phyloP scores from a whole-genome alignment of 2,329 filamentous ascomycete genomes.

The Knufia fluminis region DNA sequence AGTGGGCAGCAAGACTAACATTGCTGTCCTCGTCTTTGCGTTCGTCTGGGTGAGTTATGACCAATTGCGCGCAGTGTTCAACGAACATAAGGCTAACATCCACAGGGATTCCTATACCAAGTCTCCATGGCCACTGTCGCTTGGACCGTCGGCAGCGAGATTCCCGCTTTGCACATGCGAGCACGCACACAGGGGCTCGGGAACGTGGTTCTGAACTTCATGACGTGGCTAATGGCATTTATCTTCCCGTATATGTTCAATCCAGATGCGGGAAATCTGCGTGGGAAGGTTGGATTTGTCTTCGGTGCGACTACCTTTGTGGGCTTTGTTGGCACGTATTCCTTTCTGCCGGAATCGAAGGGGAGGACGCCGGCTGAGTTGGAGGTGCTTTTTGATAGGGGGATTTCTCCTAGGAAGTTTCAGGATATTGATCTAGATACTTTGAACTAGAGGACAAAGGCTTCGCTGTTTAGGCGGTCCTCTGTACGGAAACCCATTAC shows the following conservation, averaged over 20 bases:
- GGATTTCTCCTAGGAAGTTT: no score
- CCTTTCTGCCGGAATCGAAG: conserved; percentile 6
- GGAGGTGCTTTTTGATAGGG: background rate
- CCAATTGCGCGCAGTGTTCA: background rate
- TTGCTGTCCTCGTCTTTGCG: background rate
- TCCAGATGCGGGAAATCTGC: conserved; percentile 14
- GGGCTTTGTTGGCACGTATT: background rate
- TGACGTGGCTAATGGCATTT: conserved; percentile 12
- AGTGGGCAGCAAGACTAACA: background rate
- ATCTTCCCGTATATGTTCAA: conserved; percentile 18
- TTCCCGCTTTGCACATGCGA: background rate
- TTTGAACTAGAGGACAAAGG: no score
- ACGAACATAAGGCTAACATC: background rate
- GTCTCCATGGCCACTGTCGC: conserved; percentile 1
- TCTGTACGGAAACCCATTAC: no score
- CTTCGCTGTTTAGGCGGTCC: no score
- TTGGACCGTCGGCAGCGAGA: conserved; percentile 1
- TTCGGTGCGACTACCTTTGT: conserved; percentile 5
- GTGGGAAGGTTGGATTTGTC: conserved; percentile 15
- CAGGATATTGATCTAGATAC: no score
- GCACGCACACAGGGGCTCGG: background rate
- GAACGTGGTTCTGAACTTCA: background rate
- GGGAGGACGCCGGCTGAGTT: background rate
- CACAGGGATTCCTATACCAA: background rate
- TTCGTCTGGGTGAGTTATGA: background rate